Base-by-base conservation (phyloP, 345 rosid genomes). In the Tarenaya hassleriana region DNA sequence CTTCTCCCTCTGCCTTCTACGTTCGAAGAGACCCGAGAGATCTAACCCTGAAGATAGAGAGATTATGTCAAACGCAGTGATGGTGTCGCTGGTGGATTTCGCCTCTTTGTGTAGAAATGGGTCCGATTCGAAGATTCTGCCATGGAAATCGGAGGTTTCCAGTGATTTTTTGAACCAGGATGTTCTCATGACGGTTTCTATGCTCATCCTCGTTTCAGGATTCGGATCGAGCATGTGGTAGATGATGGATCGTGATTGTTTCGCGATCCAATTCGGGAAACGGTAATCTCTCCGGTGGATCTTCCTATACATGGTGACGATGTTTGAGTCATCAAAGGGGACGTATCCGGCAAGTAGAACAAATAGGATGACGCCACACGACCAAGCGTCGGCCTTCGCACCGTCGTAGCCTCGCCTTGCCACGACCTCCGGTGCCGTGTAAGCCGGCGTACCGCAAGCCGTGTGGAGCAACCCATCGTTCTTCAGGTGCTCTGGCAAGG, bases 401-500 rank as follows among this genome's bases (percentile, higher is more conserved):
- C 95, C 95, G 46, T 82, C 81, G 67, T 90, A 90, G 11, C 85
- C 85, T 1, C 70, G 64, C 46, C 85, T 70, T 4, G 68, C 37
- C 0, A 82, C 58, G 0, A 90, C 86, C 78, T 90, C 97, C 4
- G 97, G 97, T 1, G 97, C 89, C 5, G 83, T 64, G 60, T 76
- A 82, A 14, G 89, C 89, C 48, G 89, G 89, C 0, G 90, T 82
- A 11, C 97, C 97, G 62, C 97, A 86, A 13, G 94, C 86, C 16
- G 97, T 90, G 29, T 90, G 96, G 11, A 90, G 77, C 49, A 82
- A 52, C 24, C 86, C 90, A 56, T 82, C 90, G 59, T 82, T 68
- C 8, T 67, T 76, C 7, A 75, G 78, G 69, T 79, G 90, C 39
- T 82, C 90, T 7, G 88, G 82, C 19, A 87, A 63, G 10, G 96